Percentiles rank a stretch among this genome's conserved stretches.
Conservation (phyloP, 495 filamentous ascomycete species). For the Neurospora africana region DNA sequence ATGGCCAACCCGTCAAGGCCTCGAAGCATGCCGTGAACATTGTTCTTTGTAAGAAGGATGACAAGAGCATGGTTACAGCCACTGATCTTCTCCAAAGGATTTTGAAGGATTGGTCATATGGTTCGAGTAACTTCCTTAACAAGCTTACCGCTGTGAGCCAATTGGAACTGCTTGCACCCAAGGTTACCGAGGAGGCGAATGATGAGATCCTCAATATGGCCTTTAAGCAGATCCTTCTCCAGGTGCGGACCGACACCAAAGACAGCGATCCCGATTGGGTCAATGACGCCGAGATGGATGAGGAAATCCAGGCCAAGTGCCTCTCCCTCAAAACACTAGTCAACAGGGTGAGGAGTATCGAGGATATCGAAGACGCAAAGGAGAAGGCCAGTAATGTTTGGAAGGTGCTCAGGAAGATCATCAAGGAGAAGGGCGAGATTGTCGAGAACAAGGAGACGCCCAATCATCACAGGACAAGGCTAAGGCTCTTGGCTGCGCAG, state of each 20-base stretch:
- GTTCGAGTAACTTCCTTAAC: slow-evolving; percentile 65
- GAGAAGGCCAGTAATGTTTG: slow-evolving; percentile 60
- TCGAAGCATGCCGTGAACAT: slow-evolving; percentile 92
- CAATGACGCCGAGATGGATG: slow-evolving; percentile 55
- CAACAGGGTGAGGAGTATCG: slow-evolving; percentile 65
- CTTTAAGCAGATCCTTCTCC: slow-evolving; percentile 61
- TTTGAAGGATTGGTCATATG: slow-evolving; percentile 67
- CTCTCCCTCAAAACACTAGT: slow-evolving; percentile 85
- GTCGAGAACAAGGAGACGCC: slow-evolving; percentile 66
- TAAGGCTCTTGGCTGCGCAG: slow-evolving; percentile 74
- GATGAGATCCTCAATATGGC: slow-evolving; percentile 73
- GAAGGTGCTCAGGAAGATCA: slow-evolving; percentile 62
- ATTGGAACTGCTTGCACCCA: slow-evolving; percentile 64
- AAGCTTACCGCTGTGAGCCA: slow-evolving; percentile 77
- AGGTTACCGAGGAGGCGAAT: slow-evolving; percentile 59
- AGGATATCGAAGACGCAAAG: slow-evolving; percentile 49
- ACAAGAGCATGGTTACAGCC: slow-evolving; percentile 70
- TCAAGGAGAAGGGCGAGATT: slow-evolving; percentile 67
- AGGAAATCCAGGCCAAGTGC: slow-evolving; percentile 73
- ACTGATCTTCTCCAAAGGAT: slow-evolving; percentile 70
- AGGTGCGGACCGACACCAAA: slow-evolving; percentile 47
- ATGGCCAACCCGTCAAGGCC: slow-evolving; percentile 68
- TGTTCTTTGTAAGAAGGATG: slow-evolving; percentile 67
- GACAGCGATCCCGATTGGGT: slow-evolving; percentile 54
- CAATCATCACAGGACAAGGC: slow-evolving; percentile 56